Conservation (phyloP, 176 grass and related monocot genomes). For the Aegilops umbellulata region DNA sequence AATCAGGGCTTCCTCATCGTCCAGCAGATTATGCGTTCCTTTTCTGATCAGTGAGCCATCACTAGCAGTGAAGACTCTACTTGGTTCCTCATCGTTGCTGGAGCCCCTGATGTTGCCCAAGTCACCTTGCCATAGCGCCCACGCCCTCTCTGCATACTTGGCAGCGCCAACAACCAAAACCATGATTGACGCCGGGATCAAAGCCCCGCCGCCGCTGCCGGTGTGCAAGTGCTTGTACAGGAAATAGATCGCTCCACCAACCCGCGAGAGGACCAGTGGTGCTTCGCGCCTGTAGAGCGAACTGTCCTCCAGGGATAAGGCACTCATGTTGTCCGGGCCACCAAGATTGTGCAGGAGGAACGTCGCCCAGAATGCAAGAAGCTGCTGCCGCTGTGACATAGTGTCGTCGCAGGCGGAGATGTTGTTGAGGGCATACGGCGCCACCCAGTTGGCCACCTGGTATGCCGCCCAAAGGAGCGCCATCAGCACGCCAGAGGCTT, state of each 20-base stretch:
- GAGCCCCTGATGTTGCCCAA: not conserved
- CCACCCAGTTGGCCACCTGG: no score
- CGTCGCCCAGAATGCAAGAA: slow-evolving; percentile 1
- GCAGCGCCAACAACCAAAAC: not conserved
- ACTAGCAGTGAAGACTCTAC: not conserved
- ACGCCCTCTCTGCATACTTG: slow-evolving; percentile 14
- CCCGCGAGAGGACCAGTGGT: not conserved
- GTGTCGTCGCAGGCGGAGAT: no score
- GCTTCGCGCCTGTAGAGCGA: not conserved
- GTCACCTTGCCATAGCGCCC: not conserved
- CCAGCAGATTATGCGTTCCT: no score
- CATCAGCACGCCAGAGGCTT: no score
- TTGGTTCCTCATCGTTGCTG: not conserved
- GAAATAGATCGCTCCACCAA: not conserved
- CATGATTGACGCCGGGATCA: not conserved
- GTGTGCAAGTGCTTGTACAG: not conserved
- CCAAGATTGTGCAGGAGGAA: slow-evolving; percentile 46
- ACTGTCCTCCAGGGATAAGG: slow-evolving; percentile 24
- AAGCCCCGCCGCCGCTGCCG: not conserved
- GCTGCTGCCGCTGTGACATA: not conserved
- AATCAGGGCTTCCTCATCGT: no score
- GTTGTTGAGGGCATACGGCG: no score
- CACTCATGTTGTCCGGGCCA: slow-evolving; percentile 35
- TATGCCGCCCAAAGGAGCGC: no score
- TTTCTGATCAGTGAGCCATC: no score